Base-by-base conservation (phyloP, 257 asterid species). In the Mentha longifolia region DNA sequence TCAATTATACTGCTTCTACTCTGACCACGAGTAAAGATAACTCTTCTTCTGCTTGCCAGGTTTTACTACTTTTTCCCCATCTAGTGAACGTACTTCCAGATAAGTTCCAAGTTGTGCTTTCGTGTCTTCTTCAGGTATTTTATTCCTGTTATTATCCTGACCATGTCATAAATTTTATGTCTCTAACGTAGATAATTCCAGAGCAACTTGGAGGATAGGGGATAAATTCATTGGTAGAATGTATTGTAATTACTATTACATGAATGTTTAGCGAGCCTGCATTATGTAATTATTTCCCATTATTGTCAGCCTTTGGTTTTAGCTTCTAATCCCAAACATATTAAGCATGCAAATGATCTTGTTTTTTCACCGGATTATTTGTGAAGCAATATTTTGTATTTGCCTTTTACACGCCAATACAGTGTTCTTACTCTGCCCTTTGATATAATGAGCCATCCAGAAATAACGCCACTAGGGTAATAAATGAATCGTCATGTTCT, bases 101-200 rank as follows among this genome's bases (percentile, higher is more conserved):
- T 67, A 95, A 89, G 87, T 95, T 95, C 78, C 96, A 89, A 83
- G 79, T 80, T 69, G 91, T 85, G 71, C 95, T 95, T 75, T 81
- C 95, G 71, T 90, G 87, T 33, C 73, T 88, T 79, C 77, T 95
- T 71, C 96, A 95, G 99, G 99, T 95, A 78, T 74, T 41, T 42
- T 33, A 67, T 5, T 65, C 39, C 47, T 71, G 16, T 55, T 51
- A 78, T 58, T 76, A 76, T 64, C 73, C 71, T 41, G 52, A 30
- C 59, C 70, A 47, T 67, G 55, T 59, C 49, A 46, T 14, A 3
- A 10, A 58, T 60, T 65, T 51, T 17, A 30, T 57, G 25, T 64
- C 67, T 70, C n/a, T 68, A 58, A 67, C 49, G 63, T 35, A 57
- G 71, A 30, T 49, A 55, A 56, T 74, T 58, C 80, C 54, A 30